A percentile compares a stretch with the other conserved stretches of the same genome.
These are phyloP conservation scores for Blastobotrys indianensis DNA, from an alignment of 1,139 yeast genomes.

Conservation along the genomic window DNA sequence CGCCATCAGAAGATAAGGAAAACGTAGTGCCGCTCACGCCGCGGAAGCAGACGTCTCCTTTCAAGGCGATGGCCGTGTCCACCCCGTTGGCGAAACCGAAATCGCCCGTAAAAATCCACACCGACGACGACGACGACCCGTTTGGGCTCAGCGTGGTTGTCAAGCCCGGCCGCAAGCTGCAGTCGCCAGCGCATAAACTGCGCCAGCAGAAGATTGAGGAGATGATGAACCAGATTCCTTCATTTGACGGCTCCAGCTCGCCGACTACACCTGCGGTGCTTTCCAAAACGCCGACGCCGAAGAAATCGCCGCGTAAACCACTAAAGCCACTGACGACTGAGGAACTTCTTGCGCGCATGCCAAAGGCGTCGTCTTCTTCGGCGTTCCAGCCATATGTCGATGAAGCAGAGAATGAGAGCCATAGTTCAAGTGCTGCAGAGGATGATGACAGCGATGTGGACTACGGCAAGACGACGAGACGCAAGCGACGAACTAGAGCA, in stretches of 20 bases:
- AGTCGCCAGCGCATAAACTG: background rate
- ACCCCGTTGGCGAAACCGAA: background rate
- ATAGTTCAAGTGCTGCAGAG: background rate
- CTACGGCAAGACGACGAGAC: conserved; percentile 2
- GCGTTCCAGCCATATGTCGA: conserved; percentile 1
- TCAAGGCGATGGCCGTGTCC: background rate
- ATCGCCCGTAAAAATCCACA: background rate
- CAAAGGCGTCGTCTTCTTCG: conserved; percentile 5
- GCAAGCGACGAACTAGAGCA: background rate
- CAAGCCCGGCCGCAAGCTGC: background rate
- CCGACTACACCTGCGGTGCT: background rate
- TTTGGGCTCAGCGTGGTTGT: conserved; percentile 10
- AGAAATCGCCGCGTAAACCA: conserved; percentile 9
- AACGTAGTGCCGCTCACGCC: background rate
- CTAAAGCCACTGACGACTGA: conserved; percentile 4
- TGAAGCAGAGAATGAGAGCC: background rate
- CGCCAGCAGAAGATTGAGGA: conserved; percentile 4
- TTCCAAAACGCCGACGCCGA: background rate
- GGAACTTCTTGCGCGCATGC: conserved; percentile 13
- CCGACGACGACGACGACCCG: conserved; percentile 9
- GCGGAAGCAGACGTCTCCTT: background rate
- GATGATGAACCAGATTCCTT: conserved; percentile 11
- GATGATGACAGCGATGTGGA: conserved; percentile 8
- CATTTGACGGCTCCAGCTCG: conserved; percentile 1
- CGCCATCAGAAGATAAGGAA: conserved; percentile 2